A percentile compares a stretch with the other conserved stretches of the same genome.
These are phyloP conservation scores for Cinchona pubescens DNA, from an alignment of 257 asterid genomes.

Conservation along the genomic window DNA sequence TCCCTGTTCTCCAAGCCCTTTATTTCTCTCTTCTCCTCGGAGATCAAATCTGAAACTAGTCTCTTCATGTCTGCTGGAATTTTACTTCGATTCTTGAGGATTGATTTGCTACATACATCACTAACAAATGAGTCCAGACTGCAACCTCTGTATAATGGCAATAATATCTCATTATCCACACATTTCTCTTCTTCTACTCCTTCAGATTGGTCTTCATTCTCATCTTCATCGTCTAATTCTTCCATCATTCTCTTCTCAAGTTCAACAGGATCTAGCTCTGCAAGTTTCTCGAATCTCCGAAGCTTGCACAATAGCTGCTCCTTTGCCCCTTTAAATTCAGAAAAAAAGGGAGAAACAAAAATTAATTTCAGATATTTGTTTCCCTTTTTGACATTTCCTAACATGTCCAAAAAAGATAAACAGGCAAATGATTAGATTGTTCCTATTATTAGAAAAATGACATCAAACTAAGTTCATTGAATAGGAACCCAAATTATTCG, in stretches of 20 bases:
- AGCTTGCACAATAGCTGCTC: slow-evolving; percentile 73
- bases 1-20: slow-evolving; percentile 26
- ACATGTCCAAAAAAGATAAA: neutral
- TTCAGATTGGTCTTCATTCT: slow-evolving; percentile 9
- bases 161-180: slow-evolving; percentile 13
- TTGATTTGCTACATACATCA: slow-evolving; percentile 28
- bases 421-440: neutral
- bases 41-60: slow-evolving; percentile 57
- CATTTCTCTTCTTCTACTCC: slow-evolving; percentile 16
- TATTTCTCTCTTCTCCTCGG: slow-evolving; percentile 41
- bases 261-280: slow-evolving; percentile 74
- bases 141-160: slow-evolving; percentile 22
- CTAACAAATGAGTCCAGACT: slow-evolving; percentile 24
- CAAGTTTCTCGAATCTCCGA: slow-evolving; percentile 66
- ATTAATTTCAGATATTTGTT: neutral
- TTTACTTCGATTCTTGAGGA: slow-evolving; percentile 14
- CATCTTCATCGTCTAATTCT: slow-evolving; percentile 46
- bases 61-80: slow-evolving; percentile 46
- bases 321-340: slow-evolving; percentile 53
- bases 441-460: neutral
- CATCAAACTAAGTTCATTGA: neutral
- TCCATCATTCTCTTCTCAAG: slow-evolving; percentile 67
- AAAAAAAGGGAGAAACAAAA: neutral
- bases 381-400: neutral
- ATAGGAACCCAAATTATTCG: neutral